Base-by-base conservation (phyloP, 805 yeast genomes). In the Starmera caribaea region DNA sequence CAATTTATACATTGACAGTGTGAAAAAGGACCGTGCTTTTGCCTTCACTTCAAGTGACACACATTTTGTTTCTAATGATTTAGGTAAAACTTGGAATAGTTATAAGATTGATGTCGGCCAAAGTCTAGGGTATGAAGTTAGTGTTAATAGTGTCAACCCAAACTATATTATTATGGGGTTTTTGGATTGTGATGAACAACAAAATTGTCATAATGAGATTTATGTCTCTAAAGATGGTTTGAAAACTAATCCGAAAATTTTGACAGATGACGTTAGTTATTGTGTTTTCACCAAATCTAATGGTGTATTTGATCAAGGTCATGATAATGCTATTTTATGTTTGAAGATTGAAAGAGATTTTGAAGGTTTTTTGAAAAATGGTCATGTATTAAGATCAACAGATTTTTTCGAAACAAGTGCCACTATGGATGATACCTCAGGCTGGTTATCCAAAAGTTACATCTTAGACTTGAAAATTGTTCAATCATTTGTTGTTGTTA, bases 201-300 rank as follows among this genome's bases (percentile, higher is more conserved):
- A 38, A 0, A 41, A 46, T 3, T 75, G 81, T 49, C 45, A 43
- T 13, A 48, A 52, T 13, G 47, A 47, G 30, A 54, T 58, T 40
- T 71, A 51, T 46, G 67, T 66, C 49, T 69, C 81, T 6, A 54
- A 45, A 1, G 75, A 75, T 52, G 71, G 69, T 10, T 64, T 76
- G 51, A 57, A 61, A n/a, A 30, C 52, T 34, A 44, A 67, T 9
- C 57, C 56, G 15, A 44, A 51, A 5, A 34, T 44, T 26, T 21
- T 62, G 38, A 40, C 45, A 10, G 46, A 54, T 17, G 51, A 43
- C 4, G 38, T 46, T 1, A 44, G 57, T 17, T 65, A 65, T 15
- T 63, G 68, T 44, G 37, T 54, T 15, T 53, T 66, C 37, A 46
- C 58, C 16, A 46, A 50, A 4, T 53, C 60, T 5, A 54, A 50